Evolutionary conservation across 768 basidiomycete genomes (phyloP).

Genomic region (Boletellus ananiceps): DNA sequence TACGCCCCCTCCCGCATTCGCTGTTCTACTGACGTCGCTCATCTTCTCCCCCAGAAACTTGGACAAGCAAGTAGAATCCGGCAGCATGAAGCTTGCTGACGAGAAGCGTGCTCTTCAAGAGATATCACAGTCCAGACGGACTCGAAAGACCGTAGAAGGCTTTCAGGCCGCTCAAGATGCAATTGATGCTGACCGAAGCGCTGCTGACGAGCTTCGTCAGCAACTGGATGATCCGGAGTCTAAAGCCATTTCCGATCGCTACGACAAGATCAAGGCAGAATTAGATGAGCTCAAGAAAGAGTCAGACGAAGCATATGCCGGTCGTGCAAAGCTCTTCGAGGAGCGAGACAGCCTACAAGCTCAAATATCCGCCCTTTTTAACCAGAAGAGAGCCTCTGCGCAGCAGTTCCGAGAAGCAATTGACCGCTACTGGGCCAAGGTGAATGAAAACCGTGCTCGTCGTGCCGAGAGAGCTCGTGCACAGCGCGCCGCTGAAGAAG

Average conservation of each 20-base stretch:
- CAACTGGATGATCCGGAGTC: conserved; percentile 89
- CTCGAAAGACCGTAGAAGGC: conserved; percentile 69
- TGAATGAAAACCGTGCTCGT: conserved; percentile 83
- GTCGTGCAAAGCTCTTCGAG: conserved; percentile 77
- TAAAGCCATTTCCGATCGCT: conserved; percentile 76
- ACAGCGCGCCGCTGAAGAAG: conserved; percentile 74
- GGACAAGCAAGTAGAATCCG: conserved; percentile 90
- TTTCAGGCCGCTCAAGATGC: conserved; percentile 76
- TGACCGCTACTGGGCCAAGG: conserved; percentile 77
- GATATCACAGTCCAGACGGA: conserved; percentile 69
- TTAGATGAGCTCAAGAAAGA: conserved; percentile 84
- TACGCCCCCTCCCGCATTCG: conserved; percentile 35
- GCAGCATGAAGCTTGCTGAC: conserved; percentile 85
- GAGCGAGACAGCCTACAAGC: conserved; percentile 75
- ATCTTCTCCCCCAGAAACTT: conserved; percentile 50
- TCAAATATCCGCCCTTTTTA: conserved; percentile 65
- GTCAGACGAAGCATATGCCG: conserved; percentile 78
- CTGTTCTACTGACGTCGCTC: background rate
- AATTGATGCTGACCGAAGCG: conserved; percentile 73
- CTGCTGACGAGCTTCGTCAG: conserved; percentile 74
- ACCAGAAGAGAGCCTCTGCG: conserved; percentile 70
- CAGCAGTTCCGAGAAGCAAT: conserved; percentile 74
- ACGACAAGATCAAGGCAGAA: conserved; percentile 77
- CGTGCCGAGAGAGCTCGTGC: conserved; percentile 74
- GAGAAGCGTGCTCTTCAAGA: conserved; percentile 95